Evolutionary conservation across 805 yeast species (phyloP), one percentile per base, ranked within the genome.

Genomic region (Cyberlindnera suaveolens): DNA sequence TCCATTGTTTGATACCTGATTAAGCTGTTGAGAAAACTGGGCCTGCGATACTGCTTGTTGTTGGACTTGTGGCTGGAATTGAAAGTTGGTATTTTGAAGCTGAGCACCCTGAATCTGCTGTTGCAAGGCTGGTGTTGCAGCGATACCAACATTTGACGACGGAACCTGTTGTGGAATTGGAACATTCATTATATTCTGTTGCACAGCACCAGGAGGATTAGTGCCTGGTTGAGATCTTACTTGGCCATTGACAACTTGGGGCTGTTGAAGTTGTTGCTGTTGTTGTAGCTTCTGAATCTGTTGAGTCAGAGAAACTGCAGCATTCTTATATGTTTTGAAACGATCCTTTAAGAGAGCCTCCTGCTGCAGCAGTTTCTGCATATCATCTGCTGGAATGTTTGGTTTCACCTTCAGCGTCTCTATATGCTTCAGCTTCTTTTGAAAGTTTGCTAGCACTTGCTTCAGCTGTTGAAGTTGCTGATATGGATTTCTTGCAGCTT

Each of bases 241-340:
- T 27, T 36, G 42, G 16, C 30, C 29, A 26, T 9, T 14, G 13
- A 35, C 38, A 4, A 18, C 32, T 20, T 46, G 49, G 32, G 36
- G 41, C 15, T 31, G 44, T 31, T 46, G 47, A 33, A 44, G 53
- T 31, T 49, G 52, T 29, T 37, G 44, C 29, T 34, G 38, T 17
- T 46, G 51, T 26, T 48, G 51, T 37, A 44, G 48, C 26, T 38
- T 44, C 35, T 46, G 48, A 11, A 45, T 34, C 30, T 42, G 46
- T 29, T 47, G 50, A 1, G 48, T 37, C n/a, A 46, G 36, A 27
- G 46, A 44, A 6, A 47, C 42, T 46, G 63, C 81, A 39, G 72
- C 70, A 43, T 70, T 70, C 45, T 72, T 75, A 51, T 73, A 77
- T 38, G 72, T 73, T 18, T 71, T 69, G 48, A 70, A 70, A 43